Evolutionary conservation across 768 basidiomycete genomes (phyloP).

Genomic region (Kwoniella bestiolae): DNA sequence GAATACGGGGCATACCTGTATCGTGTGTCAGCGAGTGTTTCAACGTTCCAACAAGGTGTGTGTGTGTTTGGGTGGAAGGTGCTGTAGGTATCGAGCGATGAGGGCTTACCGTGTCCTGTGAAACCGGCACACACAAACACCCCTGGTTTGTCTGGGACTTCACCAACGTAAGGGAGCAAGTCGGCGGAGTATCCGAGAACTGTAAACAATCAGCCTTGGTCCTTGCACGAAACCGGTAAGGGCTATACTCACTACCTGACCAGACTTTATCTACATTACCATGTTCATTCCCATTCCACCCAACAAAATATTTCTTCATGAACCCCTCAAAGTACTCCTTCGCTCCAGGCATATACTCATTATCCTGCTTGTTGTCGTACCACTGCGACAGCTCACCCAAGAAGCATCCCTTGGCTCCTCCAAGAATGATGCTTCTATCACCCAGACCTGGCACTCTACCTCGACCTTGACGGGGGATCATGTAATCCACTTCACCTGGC

Average conservation of each 20-base stretch:
- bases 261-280: slow-evolving; percentile 44
- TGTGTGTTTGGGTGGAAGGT: neutral
- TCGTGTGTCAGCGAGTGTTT: slow-evolving; percentile 6
- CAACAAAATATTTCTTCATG: slow-evolving; percentile 37
- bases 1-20: slow-evolving; percentile 44
- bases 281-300: slow-evolving; percentile 34
- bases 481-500: slow-evolving; percentile 40
- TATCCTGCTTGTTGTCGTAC: slow-evolving; percentile 39
- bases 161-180: slow-evolving; percentile 40
- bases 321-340: slow-evolving; percentile 39
- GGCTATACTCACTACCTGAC: slow-evolving; percentile 34
- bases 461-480: slow-evolving; percentile 44
- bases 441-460: slow-evolving; percentile 38
- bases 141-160: slow-evolving; percentile 33
- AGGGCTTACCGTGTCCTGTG: slow-evolving; percentile 44
- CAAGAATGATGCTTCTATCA: slow-evolving; percentile 41
- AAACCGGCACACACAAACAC: slow-evolving; percentile 43
- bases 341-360: slow-evolving; percentile 37
- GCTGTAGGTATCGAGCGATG: neutral
- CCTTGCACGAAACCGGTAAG: neutral
- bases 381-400: slow-evolving; percentile 27
- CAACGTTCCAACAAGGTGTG: neutral
- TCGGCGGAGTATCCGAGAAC: slow-evolving; percentile 46
- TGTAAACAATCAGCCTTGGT: slow-evolving; percentile 1
- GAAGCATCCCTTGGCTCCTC: slow-evolving; percentile 39